Evolutionary conservation across 164 flowering plant genomes (phyloP), one percentile per base, ranked within the genome.

Genomic region (Chimonanthus salicifolius): DNA sequence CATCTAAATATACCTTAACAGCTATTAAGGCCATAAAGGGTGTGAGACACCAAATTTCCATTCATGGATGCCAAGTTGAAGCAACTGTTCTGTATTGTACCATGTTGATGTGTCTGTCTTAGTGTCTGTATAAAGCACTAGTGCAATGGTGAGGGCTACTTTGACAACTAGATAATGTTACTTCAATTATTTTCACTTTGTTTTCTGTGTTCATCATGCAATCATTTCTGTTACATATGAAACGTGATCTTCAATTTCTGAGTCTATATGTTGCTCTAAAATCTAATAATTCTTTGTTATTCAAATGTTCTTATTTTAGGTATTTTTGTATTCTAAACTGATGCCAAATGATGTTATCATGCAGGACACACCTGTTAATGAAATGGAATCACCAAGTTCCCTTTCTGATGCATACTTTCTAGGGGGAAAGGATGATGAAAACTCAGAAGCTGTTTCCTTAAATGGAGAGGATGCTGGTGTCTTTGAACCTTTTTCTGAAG

Each of bases 361-460:
- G 75, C 83, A 92, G 94, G 88, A 72, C 80, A 71, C 76, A 13
- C 58, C 43, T 63, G 81, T 47, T 74, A 70, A 77, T 64, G 81
- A 47, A 60, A n/a, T 47, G 74, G 85, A 82, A 68, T 64, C 77
- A 49, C 73, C 86, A 66, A 65, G 63, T 72, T 78, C 93, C 62
- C 94, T 95, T 64, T 85, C 85, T 47, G 89, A 87, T 49, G 82
- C 79, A 66, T 95, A 95, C 82, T 47, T 74, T 79, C 77, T 94
- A 46, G 68, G 49, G 76, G 85, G 82, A 49, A 70, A 80, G 44
- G 81, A 77, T 74, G 88, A 76, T 48, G 79, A 73, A 66, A 70
- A 74, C 66, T 50, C 73, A 70, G 72, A 72, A 33, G 20, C 0
- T 33, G 33, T 75, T 70, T 79, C 81, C 44, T 69, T 72, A 16